Percentiles rank a stretch among this genome's conserved stretches.
These are phyloP conservation scores for Morella rubra DNA, from an alignment of 306 rosid species.

Conservation along the genomic window DNA sequence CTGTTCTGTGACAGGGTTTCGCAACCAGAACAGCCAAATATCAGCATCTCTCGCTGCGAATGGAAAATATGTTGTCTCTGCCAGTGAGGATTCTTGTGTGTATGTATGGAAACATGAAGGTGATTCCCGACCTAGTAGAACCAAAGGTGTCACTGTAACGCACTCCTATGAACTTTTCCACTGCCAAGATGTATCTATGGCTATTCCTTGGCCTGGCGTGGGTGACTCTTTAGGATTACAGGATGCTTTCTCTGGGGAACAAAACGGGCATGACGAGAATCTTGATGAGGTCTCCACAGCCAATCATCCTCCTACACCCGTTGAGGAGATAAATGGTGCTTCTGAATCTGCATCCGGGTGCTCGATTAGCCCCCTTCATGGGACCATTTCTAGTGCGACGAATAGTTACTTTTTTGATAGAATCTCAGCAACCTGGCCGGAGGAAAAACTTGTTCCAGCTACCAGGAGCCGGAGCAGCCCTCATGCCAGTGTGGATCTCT, in stretches of 20 bases:
- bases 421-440: constrained; percentile 94
- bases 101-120: constrained; percentile 96
- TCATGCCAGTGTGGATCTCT: constrained; percentile 61
- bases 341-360: constrained; percentile 50
- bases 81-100: constrained; percentile 95
- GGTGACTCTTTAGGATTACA: constrained; percentile 67
- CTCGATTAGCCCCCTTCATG: constrained; percentile 68
- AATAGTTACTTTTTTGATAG: constrained; percentile 86
- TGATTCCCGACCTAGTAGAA: constrained; percentile 80
- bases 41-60: constrained; percentile 80
- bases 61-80: constrained; percentile 81
- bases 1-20: constrained; percentile 67
- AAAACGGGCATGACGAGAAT: constrained; percentile 50
- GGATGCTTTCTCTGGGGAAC: constrained; percentile 42
- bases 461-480: constrained; percentile 72
- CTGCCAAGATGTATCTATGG: constrained; percentile 87
- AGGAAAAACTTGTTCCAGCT: constrained; percentile 69
- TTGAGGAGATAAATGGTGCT: constrained; percentile 63
- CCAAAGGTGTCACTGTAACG: constrained; percentile 66
- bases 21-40: constrained; percentile 78
- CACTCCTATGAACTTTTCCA: constrained; percentile 86
- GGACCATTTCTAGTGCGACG: constrained; percentile 80
- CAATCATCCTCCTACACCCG: constrained; percentile 96
- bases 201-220: constrained; percentile 93
- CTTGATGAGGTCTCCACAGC: constrained; percentile 58